A percentile compares a stretch with the other conserved stretches of the same genome.
Evolutionary conservation across 2,329 filamentous ascomycete species (phyloP).

Genomic region (Bipolaris zeicola): DNA sequence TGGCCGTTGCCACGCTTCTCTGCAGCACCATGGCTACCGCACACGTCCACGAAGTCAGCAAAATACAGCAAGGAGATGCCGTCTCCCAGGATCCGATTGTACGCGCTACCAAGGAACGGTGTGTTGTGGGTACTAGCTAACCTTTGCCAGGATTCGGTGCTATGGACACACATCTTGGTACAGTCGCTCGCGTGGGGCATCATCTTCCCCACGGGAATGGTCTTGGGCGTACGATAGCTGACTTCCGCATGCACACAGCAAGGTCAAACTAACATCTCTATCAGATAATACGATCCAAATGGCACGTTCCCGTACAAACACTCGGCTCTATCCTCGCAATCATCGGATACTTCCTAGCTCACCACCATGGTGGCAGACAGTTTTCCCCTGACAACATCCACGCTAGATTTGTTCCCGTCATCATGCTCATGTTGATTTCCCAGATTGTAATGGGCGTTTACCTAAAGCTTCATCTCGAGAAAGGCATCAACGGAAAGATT

Average conservation of each 20-base stretch:
- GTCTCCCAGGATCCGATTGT: constrained; percentile 47
- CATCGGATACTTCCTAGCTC: constrained; percentile 87
- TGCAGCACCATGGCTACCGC: constrained; percentile 35
- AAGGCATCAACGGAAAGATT: constrained; percentile 79
- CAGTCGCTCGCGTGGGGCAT: constrained; percentile 89
- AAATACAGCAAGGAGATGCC: constrained; percentile 47
- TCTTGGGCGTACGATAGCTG: constrained; percentile 73
- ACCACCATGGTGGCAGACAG: constrained; percentile 85
- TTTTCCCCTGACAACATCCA: constrained; percentile 72
- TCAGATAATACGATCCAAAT: constrained; percentile 85
- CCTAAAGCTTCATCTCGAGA: constrained; percentile 85
- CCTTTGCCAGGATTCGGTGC: constrained; percentile 66
- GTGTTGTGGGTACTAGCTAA: constrained; percentile 15
- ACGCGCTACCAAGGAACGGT: constrained; percentile 8
- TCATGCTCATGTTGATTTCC: constrained; percentile 78
- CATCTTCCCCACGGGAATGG: constrained; percentile 93
- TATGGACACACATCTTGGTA: constrained; percentile 94
- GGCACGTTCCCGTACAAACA: constrained; percentile 90
- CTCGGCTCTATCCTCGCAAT: constrained; percentile 76
- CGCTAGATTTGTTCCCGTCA: constrained; percentile 74
- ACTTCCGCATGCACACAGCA: too few relatives aligned
- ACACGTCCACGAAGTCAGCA: constrained; percentile 51
- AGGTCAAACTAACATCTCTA: constrained; percentile 1
- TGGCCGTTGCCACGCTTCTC: constrained; percentile 30
- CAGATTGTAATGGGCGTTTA: constrained; percentile 86